Percentiles rank a stretch among this genome's conserved stretches.
Evolutionary conservation across 2,329 filamentous ascomycete species (phyloP).

Genomic region (Sporothrix globosa): DNA sequence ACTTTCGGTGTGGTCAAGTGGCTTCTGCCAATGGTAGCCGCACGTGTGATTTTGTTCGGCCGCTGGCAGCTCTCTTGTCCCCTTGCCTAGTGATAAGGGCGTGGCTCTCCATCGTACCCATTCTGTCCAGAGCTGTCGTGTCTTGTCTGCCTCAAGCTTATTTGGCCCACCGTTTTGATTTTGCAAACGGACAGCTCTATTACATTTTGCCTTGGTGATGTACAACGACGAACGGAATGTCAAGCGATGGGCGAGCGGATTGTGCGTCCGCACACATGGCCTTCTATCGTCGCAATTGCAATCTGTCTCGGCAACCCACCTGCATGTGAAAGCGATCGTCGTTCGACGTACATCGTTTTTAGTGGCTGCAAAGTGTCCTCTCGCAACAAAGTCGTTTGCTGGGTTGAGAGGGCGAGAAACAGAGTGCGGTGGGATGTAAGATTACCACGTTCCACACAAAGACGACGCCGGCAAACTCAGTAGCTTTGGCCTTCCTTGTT

Average conservation of each 20-base stretch:
- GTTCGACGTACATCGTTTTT: background rate
- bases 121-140: background rate
- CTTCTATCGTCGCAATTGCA: background rate
- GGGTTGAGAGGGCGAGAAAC: background rate
- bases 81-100: background rate
- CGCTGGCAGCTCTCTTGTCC: background rate
- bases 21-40: constrained; percentile 38
- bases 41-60: constrained; percentile 38
- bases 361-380: background rate
- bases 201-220: too few relatives aligned
- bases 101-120: background rate
- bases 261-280: background rate
- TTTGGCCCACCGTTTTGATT: too few relatives aligned
- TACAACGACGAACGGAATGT: too few relatives aligned
- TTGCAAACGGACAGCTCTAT: too few relatives aligned
- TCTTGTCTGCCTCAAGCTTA: background rate
- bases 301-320: constrained; percentile 6
- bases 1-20: constrained; percentile 14
- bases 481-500: background rate
- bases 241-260: background rate
- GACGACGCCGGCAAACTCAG: background rate
- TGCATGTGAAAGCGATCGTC: constrained; percentile 5
- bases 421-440: constrained; percentile 9
- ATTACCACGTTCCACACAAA: constrained; percentile 19
- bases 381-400: background rate